Evolutionary conservation across 2,329 filamentous ascomycete genomes (phyloP).

Genomic region (Didymella pinodella): DNA sequence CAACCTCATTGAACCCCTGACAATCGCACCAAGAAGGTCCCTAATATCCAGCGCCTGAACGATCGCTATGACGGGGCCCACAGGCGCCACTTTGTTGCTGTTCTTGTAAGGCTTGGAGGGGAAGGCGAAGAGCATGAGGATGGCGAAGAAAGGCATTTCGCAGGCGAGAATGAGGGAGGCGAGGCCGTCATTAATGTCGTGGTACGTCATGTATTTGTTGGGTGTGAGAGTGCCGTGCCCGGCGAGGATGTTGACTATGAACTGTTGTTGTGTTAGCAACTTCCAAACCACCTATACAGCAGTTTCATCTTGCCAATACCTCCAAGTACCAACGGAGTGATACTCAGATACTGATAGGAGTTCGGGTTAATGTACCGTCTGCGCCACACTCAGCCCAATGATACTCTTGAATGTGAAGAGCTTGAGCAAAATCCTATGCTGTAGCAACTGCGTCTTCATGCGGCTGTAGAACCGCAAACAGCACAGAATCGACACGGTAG

Average conservation of each 20-base stretch:
- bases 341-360: neutral
- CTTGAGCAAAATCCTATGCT: slow-evolving; percentile 41
- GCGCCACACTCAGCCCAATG: slow-evolving; percentile 40
- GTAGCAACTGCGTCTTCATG: slow-evolving; percentile 31
- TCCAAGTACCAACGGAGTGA: no score
- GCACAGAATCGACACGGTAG: slow-evolving; percentile 31
- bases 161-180: slow-evolving; percentile 40
- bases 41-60: slow-evolving; percentile 40
- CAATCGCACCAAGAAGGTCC: slow-evolving; percentile 39
- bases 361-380: slow-evolving; percentile 33
- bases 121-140: slow-evolving; percentile 39
- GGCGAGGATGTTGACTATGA: slow-evolving; percentile 43
- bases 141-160: slow-evolving; percentile 46
- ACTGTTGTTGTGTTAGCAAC: slow-evolving; percentile 20
- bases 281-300: no score
- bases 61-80: slow-evolving; percentile 32
- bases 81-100: slow-evolving; percentile 19
- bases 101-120: slow-evolving; percentile 35
- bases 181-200: slow-evolving; percentile 40
- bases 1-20: slow-evolving; percentile 43
- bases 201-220: slow-evolving; percentile 40
- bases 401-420: slow-evolving; percentile 45
- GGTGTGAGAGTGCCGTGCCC: slow-evolving; percentile 33
- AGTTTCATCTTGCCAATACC: no score
- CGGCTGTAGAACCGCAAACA: slow-evolving; percentile 38